phyloP scores from a whole-genome alignment of 2,329 filamentous ascomycete species.

The Didymella sp. region DNA sequence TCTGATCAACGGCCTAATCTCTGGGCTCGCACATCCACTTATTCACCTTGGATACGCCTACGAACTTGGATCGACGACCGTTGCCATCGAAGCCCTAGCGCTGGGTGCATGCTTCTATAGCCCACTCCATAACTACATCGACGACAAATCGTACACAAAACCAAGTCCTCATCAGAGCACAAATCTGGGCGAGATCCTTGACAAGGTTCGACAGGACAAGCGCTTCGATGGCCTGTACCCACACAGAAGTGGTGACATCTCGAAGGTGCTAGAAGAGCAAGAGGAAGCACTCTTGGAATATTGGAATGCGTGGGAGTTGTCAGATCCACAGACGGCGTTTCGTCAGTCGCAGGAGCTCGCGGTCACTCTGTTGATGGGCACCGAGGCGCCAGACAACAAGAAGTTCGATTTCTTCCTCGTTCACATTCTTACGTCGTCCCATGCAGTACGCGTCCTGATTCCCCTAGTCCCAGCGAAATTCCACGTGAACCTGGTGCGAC shows the following conservation, averaged over 20 bases:
- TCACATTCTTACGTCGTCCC: constrained; percentile 82
- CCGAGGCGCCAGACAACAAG: constrained; percentile 41
- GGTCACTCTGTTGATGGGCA: constrained; percentile 66
- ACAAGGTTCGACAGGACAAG: constrained; percentile 71
- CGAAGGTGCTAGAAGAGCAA: constrained; percentile 70
- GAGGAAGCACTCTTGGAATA: constrained; percentile 79
- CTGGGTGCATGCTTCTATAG: constrained; percentile 68
- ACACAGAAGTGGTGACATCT: constrained; percentile 68
- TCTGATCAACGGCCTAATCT: constrained; percentile 79
- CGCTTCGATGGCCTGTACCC: constrained; percentile 73
- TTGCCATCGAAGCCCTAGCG: constrained; percentile 87
- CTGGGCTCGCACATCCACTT: constrained; percentile 85
- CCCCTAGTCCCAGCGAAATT: constrained; percentile 76
- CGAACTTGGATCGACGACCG: constrained; percentile 82
- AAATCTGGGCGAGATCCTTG: constrained; percentile 71
- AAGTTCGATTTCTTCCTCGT: constrained; percentile 84
- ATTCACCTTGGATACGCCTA: constrained; percentile 95
- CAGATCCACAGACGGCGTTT: constrained; percentile 75
- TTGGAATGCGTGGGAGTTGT: constrained; percentile 84
- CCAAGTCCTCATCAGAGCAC: constrained; percentile 60
- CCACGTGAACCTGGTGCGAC: constrained; percentile 75
- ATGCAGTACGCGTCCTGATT: constrained; percentile 86
- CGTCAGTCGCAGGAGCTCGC: constrained; percentile 69
- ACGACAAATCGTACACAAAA: constrained; percentile 73
- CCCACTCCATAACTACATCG: constrained; percentile 67